These are phyloP conservation scores for Xylaria sp. DNA, from an alignment of 2,329 filamentous ascomycete species.

Conservation along the genomic window DNA sequence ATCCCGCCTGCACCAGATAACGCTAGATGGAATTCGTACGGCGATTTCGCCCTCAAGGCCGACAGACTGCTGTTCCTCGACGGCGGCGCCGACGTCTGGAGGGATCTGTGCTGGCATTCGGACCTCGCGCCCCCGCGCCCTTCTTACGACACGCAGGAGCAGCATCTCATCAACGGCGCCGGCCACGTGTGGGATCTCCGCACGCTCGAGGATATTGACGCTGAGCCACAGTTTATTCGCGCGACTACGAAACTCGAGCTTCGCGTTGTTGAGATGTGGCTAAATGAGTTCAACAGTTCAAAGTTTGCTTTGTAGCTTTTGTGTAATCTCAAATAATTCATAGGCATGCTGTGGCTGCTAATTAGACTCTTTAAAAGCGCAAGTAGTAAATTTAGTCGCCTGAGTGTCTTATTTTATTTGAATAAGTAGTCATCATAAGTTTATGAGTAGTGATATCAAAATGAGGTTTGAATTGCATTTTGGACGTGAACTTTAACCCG, in stretches of 20 bases:
- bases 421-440: neutral
- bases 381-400: conserved; percentile 1
- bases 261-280: conserved; percentile 60
- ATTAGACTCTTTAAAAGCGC: neutral
- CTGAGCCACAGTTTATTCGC: conserved; percentile 34
- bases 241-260: conserved; percentile 34
- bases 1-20: conserved; percentile 59
- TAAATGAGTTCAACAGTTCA: conserved; percentile 45
- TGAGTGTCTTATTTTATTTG: neutral
- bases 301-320: conserved; percentile 12
- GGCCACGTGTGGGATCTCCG: conserved; percentile 63
- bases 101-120: conserved; percentile 63
- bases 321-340: neutral
- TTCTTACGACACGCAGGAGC: conserved; percentile 56
- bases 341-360: neutral
- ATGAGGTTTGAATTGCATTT: neutral
- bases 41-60: conserved; percentile 58
- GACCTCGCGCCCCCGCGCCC: conserved; percentile 51
- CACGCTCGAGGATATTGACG: conserved; percentile 28
- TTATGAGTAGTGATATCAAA: neutral
- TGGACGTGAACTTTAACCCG: neutral
- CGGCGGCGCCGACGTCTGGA: conserved; percentile 63
- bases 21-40: conserved; percentile 57
- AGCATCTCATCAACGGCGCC: conserved; percentile 61
- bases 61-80: conserved; percentile 63